Base-by-base conservation (phyloP, 495 filamentous ascomycete species). In the Patellaria atrata region DNA sequence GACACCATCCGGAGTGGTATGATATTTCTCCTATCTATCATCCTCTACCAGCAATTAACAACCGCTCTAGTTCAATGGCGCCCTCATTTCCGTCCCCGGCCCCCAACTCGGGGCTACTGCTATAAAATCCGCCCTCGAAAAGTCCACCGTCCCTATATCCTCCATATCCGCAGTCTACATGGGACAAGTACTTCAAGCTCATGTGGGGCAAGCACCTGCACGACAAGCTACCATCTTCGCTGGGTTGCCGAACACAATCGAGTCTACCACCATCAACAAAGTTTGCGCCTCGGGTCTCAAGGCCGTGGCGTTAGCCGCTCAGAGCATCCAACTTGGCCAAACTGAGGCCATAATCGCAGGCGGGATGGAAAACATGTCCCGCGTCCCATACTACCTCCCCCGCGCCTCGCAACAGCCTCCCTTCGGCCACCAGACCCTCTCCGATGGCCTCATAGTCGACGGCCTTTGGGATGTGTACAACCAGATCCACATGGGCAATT, bases 401-500 rank as follows among this genome's bases (percentile, higher is more conserved):
- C 75, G 89, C 11, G 67, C 79, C 1, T 77, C 71, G 48, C 69
- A 75, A 41, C 61, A 84, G 45, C 80, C 85, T 3, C 59, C 81
- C 0, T 92, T 94, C 45, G 89, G 89, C 22, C 73, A 91, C 40
- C 63, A 91, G 47, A 76, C 77, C 53, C 60, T 87, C 56, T 77
- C 87, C 55, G 89, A 97, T 53, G 89, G 89, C 3, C 58, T 97
- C 48, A 79, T 94, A 48, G 92, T 86, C 57, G 89, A 97, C 51
- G 89, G 89, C 6, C 62, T 97, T 24, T 93, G 84, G 71, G 89
- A 97, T 59, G 85, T 94, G 15, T 97, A 94, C 57, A 82, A 92
- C 55, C 68, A 92, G 51, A 77, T 94, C 50, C 87, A 94, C 53
- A 97, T 97, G 89, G 89, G 89, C 5, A 79, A 85, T 38, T 97